Conservation (phyloP, 768 basidiomycete species). For the Kwoniella bestiolae region DNA sequence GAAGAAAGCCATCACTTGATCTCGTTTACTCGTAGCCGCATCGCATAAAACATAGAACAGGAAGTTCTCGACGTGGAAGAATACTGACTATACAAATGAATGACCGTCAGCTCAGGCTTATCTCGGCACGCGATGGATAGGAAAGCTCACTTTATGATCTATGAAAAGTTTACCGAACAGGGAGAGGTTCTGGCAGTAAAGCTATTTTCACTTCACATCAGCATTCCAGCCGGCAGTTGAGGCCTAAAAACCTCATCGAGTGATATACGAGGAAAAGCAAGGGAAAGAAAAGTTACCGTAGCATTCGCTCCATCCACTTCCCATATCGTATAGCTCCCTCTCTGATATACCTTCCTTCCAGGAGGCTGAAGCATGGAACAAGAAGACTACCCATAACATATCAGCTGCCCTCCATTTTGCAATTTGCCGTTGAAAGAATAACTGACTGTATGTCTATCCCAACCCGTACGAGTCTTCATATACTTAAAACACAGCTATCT, state of each 20-base stretch:
- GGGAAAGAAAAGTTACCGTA: conserved; percentile 74
- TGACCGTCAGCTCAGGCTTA: no score
- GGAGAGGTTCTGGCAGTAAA: conserved; percentile 94
- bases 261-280: no score
- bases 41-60: conserved; percentile 92
- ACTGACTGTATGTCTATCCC: conserved; percentile 69
- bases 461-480: conserved; percentile 73
- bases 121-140: no score
- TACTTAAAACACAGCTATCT: conserved; percentile 84
- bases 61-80: conserved; percentile 61
- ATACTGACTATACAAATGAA: conserved; percentile 50
- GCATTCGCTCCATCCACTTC: conserved; percentile 88
- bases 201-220: conserved; percentile 60
- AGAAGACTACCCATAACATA: conserved; percentile 3
- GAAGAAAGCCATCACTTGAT: conserved; percentile 80
- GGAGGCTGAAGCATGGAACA: conserved; percentile 64
- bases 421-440: background rate
- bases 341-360: conserved; percentile 85
- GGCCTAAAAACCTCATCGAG: no score
- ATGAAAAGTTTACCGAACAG: conserved; percentile 99
- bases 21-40: conserved; percentile 69
- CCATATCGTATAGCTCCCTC: conserved; percentile 88
- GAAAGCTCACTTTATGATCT: conserved; percentile 87
- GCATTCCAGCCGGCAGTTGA: background rate
- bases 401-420: background rate